Evolutionary conservation across 495 filamentous ascomycete species (phyloP).

Genomic region (Aspergillus affinis): DNA sequence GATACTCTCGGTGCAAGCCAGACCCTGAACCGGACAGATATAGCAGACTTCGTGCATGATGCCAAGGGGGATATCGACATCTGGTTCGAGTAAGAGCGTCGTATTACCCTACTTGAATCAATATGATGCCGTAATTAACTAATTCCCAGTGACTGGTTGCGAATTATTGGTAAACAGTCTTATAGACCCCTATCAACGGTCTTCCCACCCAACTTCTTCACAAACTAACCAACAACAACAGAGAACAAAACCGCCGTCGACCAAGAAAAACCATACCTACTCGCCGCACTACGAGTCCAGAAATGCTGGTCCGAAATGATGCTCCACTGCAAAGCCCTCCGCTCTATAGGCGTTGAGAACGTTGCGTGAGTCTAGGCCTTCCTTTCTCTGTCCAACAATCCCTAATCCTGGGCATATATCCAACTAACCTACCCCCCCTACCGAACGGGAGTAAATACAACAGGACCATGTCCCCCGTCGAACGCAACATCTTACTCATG

Average conservation of each 20-base stretch:
- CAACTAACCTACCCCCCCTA: not conserved
- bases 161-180: slow-evolving; percentile 37
- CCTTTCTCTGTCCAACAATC: no score
- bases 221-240: slow-evolving; percentile 8
- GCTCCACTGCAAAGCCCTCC: slow-evolving; percentile 48
- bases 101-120: not conserved
- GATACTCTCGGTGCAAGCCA: slow-evolving; percentile 27
- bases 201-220: not conserved
- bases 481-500: slow-evolving; percentile 41
- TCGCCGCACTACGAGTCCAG: slow-evolving; percentile 42
- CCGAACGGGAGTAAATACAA: not conserved
- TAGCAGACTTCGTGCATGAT: slow-evolving; percentile 43
- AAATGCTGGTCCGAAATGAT: slow-evolving; percentile 51
- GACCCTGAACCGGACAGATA: slow-evolving; percentile 24
- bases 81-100: slow-evolving; percentile 42
- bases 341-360: slow-evolving; percentile 49
- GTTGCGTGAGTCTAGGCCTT: slow-evolving; percentile 31
- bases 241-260: slow-evolving; percentile 24
- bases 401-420: no score
- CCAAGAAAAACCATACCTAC: slow-evolving; percentile 36
- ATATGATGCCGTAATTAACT: slow-evolving; percentile 7
- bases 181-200: not conserved
- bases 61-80: slow-evolving; percentile 47
- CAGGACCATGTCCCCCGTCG: slow-evolving; percentile 41
- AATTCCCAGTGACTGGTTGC: slow-evolving; percentile 40